Evolutionary conservation across 1,284 basidiomycete genomes (phyloP).

Genomic region (Cutaneotrichosporon cavernicola): DNA sequence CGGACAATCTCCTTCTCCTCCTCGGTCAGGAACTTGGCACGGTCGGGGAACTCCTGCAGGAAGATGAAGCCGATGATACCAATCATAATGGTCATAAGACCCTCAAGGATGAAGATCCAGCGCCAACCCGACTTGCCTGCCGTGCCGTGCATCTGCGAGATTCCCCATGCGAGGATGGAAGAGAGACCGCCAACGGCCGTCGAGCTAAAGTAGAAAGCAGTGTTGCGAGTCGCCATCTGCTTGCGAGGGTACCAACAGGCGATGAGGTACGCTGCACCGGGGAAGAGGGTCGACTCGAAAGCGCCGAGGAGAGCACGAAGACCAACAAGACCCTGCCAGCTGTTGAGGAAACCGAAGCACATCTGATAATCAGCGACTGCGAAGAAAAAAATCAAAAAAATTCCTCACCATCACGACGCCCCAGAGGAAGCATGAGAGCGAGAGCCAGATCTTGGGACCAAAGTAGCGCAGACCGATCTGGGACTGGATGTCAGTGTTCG

Average conservation of each 20-base stretch:
- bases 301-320: constrained; percentile 29
- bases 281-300: constrained; percentile 33
- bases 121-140: constrained; percentile 19
- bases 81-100: constrained; percentile 19
- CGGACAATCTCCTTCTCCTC: constrained; percentile 17
- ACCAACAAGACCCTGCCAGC: constrained; percentile 32
- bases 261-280: constrained; percentile 30
- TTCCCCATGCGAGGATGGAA: constrained; percentile 15
- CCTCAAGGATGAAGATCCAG: constrained; percentile 26
- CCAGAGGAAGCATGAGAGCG: constrained; percentile 37
- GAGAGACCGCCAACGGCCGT: constrained; percentile 23
- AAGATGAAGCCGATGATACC: constrained; percentile 12
- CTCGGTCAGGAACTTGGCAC: constrained; percentile 19
- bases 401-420: constrained; percentile 37
- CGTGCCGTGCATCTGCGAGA: constrained; percentile 20
- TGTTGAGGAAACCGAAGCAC: constrained; percentile 40
- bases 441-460: constrained; percentile 24
- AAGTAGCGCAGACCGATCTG: constrained; percentile 32
- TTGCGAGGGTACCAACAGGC: constrained; percentile 28
- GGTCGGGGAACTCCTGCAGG: constrained; percentile 25
- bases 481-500: constrained; percentile 24
- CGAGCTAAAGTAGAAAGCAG: constrained; percentile 21
- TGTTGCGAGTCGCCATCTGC: constrained; percentile 24
- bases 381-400: neutral
- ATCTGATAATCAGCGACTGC: neutral